These are phyloP conservation scores for Paramarasmius palmivorus DNA, from an alignment of 1,284 basidiomycete genomes.

Conservation along the genomic window DNA sequence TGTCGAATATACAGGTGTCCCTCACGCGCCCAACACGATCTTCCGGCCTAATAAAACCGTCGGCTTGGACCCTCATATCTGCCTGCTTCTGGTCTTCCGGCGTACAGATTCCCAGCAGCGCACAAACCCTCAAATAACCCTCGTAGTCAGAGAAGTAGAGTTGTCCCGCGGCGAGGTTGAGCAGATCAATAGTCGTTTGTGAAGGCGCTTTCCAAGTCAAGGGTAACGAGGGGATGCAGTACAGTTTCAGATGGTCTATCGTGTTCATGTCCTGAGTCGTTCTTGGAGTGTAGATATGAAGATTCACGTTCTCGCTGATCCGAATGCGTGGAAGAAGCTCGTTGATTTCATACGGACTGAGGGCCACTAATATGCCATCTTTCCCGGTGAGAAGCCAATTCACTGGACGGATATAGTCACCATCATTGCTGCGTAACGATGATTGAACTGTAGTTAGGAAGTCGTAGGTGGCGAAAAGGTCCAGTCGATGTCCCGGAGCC, in stretches of 20 bases:
- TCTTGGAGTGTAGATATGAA: conserved; percentile 47
- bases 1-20: conserved; percentile 25
- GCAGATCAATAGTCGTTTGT: conserved; percentile 28
- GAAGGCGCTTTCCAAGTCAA: conserved; percentile 19
- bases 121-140: conserved; percentile 33
- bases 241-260: conserved; percentile 40
- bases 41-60: conserved; percentile 35
- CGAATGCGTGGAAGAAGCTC: conserved; percentile 38
- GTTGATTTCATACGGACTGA: conserved; percentile 50
- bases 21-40: conserved; percentile 18
- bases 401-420: conserved; percentile 42
- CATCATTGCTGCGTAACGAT: conserved; percentile 4
- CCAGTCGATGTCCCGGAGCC: conserved; percentile 18
- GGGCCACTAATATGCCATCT: conserved; percentile 27
- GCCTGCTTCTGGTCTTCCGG: conserved; percentile 16
- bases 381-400: conserved; percentile 41
- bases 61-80: conserved; percentile 21
- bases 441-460: conserved; percentile 28
- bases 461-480: conserved; percentile 30
- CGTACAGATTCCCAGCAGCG: conserved; percentile 36
- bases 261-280: conserved; percentile 34
- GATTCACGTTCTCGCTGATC: conserved; percentile 28
- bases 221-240: conserved; percentile 29
- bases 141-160: conserved; percentile 35
- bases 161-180: conserved; percentile 46